Base-by-base conservation (phyloP, 176 grass and related monocot genomes). In the Bromus sterilis region DNA sequence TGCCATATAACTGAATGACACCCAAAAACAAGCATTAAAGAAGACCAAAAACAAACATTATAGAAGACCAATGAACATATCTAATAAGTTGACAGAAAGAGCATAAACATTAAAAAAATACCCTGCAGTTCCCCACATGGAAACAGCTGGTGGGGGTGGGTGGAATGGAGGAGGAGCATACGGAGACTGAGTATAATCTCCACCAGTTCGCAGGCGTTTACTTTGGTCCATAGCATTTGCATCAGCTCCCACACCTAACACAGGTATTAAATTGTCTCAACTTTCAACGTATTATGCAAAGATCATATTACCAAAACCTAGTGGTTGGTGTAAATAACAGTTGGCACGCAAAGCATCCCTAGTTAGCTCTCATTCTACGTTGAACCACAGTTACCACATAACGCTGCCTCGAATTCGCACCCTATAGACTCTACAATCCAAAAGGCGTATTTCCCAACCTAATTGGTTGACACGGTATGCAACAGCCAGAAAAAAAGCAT, bases 161-260 rank as follows among this genome's bases (percentile, higher is more conserved):
- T 99, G 97, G 88, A 93, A 99, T 11, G 86, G 85, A 73, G 95
- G 92, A 34, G 81, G 81, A 63, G 92, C 87, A 91, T 95, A 96
- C n/a, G 86, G 82, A 79, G 89, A 82, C 75, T 89, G 89, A 78
- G 86, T 85, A 76, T 95, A 99, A 57, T 99, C 93, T 57, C 93
- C 93, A 84, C 91, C 97, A 75, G 89, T 96, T 55, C 91, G 91
- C 58, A 91, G 46, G 61, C 93, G 91, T 77, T 99, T 99, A 74
- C 97, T 99, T 90, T 92, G 97, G 58, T 99, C 97, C 31, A 96
- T 59, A 34, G 88, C 78, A 85, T 71, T 93, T 71, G 89, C 78
- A 87, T 99, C 97, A 82, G 80, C 76, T 77, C 82, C 91, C 15
- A 99, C 97, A 76, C 89, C 97, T 99, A 69, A 71, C 43, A 82